A percentile compares a stretch with the other conserved stretches of the same genome.
These are phyloP conservation scores for Hanseniaspora vineae DNA, from an alignment of 805 yeast species.

Conservation along the genomic window DNA sequence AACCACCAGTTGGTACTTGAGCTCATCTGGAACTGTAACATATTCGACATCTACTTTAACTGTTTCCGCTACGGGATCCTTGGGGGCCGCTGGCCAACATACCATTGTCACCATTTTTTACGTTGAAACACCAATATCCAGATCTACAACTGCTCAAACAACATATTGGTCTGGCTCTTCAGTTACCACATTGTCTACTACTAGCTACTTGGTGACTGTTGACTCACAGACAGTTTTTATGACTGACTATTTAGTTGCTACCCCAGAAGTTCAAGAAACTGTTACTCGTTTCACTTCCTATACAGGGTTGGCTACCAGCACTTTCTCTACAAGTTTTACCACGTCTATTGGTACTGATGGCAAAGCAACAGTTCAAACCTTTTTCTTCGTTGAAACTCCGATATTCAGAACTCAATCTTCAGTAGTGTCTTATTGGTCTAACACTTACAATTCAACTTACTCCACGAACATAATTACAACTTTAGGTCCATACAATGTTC, in stretches of 20 bases:
- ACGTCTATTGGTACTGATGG: slow-evolving; percentile 7
- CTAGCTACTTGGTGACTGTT: slow-evolving; percentile 3
- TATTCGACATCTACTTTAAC: slow-evolving; percentile 1
- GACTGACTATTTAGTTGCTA: slow-evolving; percentile 8
- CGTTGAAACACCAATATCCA: slow-evolving; percentile 9
- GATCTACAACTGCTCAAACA: slow-evolving; percentile 1
- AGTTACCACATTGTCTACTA: slow-evolving; percentile 6
- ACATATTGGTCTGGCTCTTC: slow-evolving; percentile 7
- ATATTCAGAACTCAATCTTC: slow-evolving; percentile 1
- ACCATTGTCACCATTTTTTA: slow-evolving; percentile 9
- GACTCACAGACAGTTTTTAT: slow-evolving; percentile 7
- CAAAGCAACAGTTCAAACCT: slow-evolving; percentile 1
- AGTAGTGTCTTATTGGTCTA: neutral
- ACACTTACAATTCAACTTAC: slow-evolving; percentile 1
- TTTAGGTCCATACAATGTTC: neutral
- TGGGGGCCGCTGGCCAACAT: slow-evolving; percentile 7
- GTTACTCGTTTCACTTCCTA: slow-evolving; percentile 2
- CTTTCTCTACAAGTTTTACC: slow-evolving; percentile 1
- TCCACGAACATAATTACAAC: slow-evolving; percentile 3
- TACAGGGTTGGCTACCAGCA: slow-evolving; percentile 3
- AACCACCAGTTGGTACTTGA: neutral
- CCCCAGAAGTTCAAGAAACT: slow-evolving; percentile 6
- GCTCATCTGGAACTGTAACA: slow-evolving; percentile 1
- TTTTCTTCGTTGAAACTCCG: slow-evolving; percentile 4
- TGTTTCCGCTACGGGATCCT: neutral